Conservation (phyloP, 2,329 filamentous ascomycete species). For the Annulohypoxylon truncatum region DNA sequence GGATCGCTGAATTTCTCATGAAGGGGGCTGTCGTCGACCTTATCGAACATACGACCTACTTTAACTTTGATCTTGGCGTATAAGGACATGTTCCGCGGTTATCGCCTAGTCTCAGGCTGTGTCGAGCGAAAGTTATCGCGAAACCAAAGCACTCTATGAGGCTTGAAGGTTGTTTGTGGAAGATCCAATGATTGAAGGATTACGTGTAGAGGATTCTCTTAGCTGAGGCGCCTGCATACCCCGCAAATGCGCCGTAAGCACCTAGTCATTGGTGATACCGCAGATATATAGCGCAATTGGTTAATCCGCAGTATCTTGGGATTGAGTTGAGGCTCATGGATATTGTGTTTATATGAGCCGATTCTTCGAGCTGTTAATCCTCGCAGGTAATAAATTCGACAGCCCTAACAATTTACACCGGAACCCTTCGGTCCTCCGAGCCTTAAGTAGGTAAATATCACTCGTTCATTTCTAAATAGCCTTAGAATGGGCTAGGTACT, state of each 20-base stretch:
- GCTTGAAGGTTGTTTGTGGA: not conserved
- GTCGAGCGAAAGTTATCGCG: not conserved
- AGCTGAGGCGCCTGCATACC: not conserved
- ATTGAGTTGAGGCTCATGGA: no score
- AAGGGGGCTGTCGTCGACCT: not conserved
- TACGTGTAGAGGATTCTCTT: not conserved
- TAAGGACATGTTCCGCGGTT: not conserved
- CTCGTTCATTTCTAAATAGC: no score
- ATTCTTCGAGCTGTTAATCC: no score
- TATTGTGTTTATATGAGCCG: no score
- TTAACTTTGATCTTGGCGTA: not conserved
- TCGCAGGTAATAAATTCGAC: no score
- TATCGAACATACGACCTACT: not conserved
- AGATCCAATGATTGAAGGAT: not conserved
- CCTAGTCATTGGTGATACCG: no score
- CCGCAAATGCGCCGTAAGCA: not conserved
- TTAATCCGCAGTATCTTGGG: no score
- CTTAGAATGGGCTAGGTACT: no score
- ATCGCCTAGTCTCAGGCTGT: not conserved
- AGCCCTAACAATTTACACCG: no score
- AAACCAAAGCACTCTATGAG: not conserved
- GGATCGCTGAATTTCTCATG: slow-evolving; percentile 1
- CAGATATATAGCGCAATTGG: no score
- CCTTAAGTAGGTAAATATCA: no score
- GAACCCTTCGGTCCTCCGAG: no score